Conservation (phyloP, 1,284 basidiomycete species). For the Trichosporon asahii region DNA sequence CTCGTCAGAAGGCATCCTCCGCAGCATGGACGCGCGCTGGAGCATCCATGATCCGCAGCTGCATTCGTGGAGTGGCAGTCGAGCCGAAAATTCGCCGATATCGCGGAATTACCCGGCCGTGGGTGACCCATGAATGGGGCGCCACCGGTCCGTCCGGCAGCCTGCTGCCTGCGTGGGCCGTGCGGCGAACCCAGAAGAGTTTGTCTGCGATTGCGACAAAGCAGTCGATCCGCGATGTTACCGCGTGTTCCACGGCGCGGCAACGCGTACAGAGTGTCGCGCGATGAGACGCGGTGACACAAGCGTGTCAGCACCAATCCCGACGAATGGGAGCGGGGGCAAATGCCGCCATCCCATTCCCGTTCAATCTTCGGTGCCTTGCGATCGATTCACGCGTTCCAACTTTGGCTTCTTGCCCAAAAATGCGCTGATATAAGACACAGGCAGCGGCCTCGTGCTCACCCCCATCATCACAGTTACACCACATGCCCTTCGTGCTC, state of each 20-base stretch:
- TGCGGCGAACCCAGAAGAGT: background rate
- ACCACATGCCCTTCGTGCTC: slow-evolving; percentile 1
- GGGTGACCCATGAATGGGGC: background rate
- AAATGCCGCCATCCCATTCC: too few relatives aligned
- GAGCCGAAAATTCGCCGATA: background rate
- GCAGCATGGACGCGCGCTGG: background rate
- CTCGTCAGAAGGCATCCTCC: background rate
- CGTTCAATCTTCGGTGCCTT: too few relatives aligned
- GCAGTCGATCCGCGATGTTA: background rate
- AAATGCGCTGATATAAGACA: background rate
- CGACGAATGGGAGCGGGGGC: too few relatives aligned
- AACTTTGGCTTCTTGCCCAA: background rate
- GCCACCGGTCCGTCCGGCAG: background rate
- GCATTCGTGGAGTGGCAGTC: background rate
- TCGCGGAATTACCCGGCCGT: background rate
- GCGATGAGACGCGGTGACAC: too few relatives aligned
- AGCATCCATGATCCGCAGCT: background rate
- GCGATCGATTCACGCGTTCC: too few relatives aligned
- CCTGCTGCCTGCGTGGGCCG: background rate
- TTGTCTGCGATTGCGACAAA: background rate
- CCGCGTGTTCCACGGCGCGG: too few relatives aligned
- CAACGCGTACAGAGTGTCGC: too few relatives aligned
- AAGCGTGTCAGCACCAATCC: too few relatives aligned
- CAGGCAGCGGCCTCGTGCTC: background rate
- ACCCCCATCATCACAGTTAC: background rate